phyloP scores from a whole-genome alignment of 306 rosid species.

The Lablab purpureus region DNA sequence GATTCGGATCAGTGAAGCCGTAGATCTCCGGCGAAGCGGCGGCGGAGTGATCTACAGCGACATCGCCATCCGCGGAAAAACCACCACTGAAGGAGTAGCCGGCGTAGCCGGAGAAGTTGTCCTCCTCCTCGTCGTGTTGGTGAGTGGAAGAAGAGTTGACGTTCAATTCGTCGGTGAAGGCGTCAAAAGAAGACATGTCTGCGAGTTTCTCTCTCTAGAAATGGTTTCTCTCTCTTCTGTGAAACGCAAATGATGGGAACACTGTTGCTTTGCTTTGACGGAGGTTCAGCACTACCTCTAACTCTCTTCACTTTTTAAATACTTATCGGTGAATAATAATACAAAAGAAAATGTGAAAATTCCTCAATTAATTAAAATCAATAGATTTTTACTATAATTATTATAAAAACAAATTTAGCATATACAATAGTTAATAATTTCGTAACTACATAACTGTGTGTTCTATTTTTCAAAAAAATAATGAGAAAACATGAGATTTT shows the following conservation, averaged over 20 bases:
- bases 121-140: slow-evolving; percentile 58
- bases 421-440: too few relatives aligned
- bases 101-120: slow-evolving; percentile 70
- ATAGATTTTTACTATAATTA: too few relatives aligned
- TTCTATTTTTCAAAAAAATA: too few relatives aligned
- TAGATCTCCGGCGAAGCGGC: slow-evolving; percentile 72
- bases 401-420: too few relatives aligned
- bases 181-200: slow-evolving; percentile 82
- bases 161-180: slow-evolving; percentile 69
- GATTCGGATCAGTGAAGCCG: slow-evolving; percentile 79
- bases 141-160: slow-evolving; percentile 60
- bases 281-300: slow-evolving; percentile 21
- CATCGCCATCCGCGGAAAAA: slow-evolving; percentile 59
- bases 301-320: slow-evolving; percentile 47
- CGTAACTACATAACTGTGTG: too few relatives aligned
- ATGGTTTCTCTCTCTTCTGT: slow-evolving; percentile 24
- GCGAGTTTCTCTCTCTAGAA: slow-evolving; percentile 49
- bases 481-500: not conserved
- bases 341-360: slow-evolving; percentile 1
- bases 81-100: slow-evolving; percentile 68
- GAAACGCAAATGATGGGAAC: not conserved
- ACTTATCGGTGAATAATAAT: slow-evolving; percentile 49
- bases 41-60: slow-evolving; percentile 62
- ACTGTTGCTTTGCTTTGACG: slow-evolving; percentile 42
- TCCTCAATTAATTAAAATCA: too few relatives aligned